Evolutionary conservation across 1,284 basidiomycete species (phyloP).

Genomic region (Cerioporus squamosus): DNA sequence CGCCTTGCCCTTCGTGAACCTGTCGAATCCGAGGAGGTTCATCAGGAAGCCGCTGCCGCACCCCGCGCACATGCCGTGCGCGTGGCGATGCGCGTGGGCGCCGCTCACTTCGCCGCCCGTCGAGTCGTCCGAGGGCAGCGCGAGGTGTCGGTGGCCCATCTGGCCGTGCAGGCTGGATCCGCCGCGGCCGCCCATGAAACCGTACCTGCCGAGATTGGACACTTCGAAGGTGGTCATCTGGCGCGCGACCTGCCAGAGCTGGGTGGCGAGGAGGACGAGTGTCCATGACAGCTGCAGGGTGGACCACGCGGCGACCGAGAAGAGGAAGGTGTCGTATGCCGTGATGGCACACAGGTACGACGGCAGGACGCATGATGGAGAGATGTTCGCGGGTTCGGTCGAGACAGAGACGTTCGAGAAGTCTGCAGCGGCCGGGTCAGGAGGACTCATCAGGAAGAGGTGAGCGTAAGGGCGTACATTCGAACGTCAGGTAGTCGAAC

Average conservation of each 20-base stretch:
- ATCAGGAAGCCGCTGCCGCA: conserved; percentile 74
- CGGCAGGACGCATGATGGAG: conserved; percentile 72
- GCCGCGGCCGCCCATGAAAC: conserved; percentile 96
- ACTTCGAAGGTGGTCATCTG: conserved; percentile 99
- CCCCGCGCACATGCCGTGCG: conserved; percentile 40
- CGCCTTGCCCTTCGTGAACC: conserved; percentile 90
- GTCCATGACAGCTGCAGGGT: conserved; percentile 96
- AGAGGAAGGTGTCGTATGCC: conserved; percentile 82
- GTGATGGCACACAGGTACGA: conserved; percentile 71
- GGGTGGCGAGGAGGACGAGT: conserved; percentile 80
- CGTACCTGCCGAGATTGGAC: conserved; percentile 92
- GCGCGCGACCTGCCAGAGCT: conserved; percentile 89
- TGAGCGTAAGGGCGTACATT: conserved; percentile 57
- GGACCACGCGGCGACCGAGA: conserved; percentile 83
- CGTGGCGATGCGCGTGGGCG: conserved; percentile 31
- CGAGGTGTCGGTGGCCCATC: conserved; percentile 66
- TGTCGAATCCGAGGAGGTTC: conserved; percentile 89
- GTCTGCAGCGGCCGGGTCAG: conserved; percentile 38
- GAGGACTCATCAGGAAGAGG: not conserved
- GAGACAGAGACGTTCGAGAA: conserved; percentile 49
- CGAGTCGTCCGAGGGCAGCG: conserved; percentile 22
- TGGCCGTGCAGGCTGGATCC: conserved; percentile 69
- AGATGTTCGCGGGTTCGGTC: conserved; percentile 46
- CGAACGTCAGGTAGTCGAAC: conserved; percentile 84
- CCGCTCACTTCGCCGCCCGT: conserved; percentile 18